Evolutionary conservation across 2,329 filamentous ascomycete genomes (phyloP), one percentile per base, ranked within the genome.

Genomic region (Daldinia sp.): DNA sequence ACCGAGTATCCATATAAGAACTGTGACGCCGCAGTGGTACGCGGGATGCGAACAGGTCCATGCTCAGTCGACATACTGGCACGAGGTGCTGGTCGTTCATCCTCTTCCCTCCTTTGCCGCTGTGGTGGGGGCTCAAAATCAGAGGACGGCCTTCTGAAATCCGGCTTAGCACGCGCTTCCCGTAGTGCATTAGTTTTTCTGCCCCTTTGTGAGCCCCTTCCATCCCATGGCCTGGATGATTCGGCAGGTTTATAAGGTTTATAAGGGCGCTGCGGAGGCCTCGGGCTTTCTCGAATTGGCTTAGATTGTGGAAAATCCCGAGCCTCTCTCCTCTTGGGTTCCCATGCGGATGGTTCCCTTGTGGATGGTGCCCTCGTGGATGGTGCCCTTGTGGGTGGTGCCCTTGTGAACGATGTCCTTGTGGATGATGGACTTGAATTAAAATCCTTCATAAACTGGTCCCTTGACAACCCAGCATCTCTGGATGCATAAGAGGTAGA

Each of bases 1-100:
- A 93, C 89, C 1, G 92, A 92, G 50, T 87, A 88, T 5, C 96
- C 96, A 77, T 97, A 98, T 1, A 99, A 84, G 74, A 98, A 98
- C 69, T 97, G 92, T 0, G 94, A 97, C 4, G 93, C 93, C 0
- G 95, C 92, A 0, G 93, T 97, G 0, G 93, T 93, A 77, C 95
- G 76, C 48, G 71, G 74, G n/a, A 79, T 71, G 6, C 77, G 76
- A 28, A 89, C 54, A 80, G 80, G 63, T 77, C 70, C 55, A 74
- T 66, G 62, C 68, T 72, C 20, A 23, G 20, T 66, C 4, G 48
- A 28, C 9, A 33, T 15, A 20, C 7, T 50, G 46, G 33, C 65
- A n/a, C 30, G 60, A 9, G 54, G 63, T 35, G 73, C 65, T 23
- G 68, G 23, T 10, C 58, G 39, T n/a, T 55, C 44, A 15, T 63